Evolutionary conservation across 169 alveolate genomes (phyloP), one percentile per base, ranked within the genome.

Genomic region (Besnoitia besnoiti): DNA sequence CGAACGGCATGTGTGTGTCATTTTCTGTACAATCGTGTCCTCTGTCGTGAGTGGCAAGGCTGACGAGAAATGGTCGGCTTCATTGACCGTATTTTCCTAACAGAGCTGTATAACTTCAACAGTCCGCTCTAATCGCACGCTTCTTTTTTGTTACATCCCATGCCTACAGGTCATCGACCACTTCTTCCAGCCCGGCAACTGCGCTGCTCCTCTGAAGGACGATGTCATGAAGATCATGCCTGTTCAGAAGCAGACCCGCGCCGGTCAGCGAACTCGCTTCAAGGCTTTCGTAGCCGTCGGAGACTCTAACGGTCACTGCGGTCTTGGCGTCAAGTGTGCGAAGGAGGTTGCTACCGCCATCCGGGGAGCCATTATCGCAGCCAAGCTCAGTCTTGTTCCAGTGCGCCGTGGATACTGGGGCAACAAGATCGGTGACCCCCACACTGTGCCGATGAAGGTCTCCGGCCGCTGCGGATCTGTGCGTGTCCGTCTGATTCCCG

Each of bases 371-470:
- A 98, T 98, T 94, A 98, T 98, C 84, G 97, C 99, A 49, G 99
- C 99, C 80, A 99, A 99, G 97, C 97, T 99, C 92, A 97, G 99
- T 93, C 97, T 99, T 93, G 97, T 99, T 92, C 99, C 99, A 73
- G 99, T 99, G 85, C 98, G 99, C 95, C 98, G 99, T 95, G 99
- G 99, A 33, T 99, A 99, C 97, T 99, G 99, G 99, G 99, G 99
- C 33, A 99, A 99, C 98, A 99, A 98, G 98, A 98, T 99, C 96
- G 99, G 99, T 59, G 97, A 97, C 94, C 99, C 99, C 79, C 99
- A 99, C 97, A 99, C 99, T 33, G 99, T 99, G 77, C 99, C 99
- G 85, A 98, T 98, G 98, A 99, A 99, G 97, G 99, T 99, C 59
- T 97, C 99, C 62, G 99, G 99, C 80, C 99, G 99, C 97, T 98